Evolutionary conservation across 768 basidiomycete genomes (phyloP), one percentile per base, ranked within the genome.

Genomic region (Dacryopinax primogenitus): DNA sequence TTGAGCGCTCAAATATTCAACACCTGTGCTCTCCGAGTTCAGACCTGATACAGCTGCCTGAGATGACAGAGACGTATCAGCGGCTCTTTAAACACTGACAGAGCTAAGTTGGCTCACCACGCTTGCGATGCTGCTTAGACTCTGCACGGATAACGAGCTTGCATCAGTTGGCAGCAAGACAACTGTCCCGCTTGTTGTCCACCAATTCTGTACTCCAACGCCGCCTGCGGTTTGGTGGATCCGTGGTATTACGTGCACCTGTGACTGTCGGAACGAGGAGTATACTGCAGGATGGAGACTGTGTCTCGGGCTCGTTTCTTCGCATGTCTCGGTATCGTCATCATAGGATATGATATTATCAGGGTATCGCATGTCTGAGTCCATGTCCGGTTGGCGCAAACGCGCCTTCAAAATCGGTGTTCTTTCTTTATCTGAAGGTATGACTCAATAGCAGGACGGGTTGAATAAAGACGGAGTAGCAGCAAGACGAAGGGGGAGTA

Each of bases 141-240:
- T 58, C 18, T 23, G 26, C 9, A 30, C 51, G 51, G 51, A 58
- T 6, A 30, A 58, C 9, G 51, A 13, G 51, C 51, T 58, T 18
- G 11, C 51, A 21, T 58, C 51, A 4, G 51, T 58, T 11, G 51
- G 51, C 26, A 58, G 51, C 26, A 58, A 58, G 51, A 58, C 51
- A 30, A 58, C 51, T 32, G 51, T 28, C 4, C 26, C 51, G 51
- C 51, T 58, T 58, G 51, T 58, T 58, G 51, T 58, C 51, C 51
- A 58, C 51, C 51, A 58, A 30, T 58, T 30, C 30, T 58, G 51
- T 44, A 44, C 41, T 4, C n/a, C n/a, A n/a, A n/a, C n/a, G n/a
- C n/a, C n/a, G n/a, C n/a, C n/a, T n/a, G n/a, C n/a, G n/a, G n/a
- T n/a, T n/a, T n/a, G n/a, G n/a, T n/a, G n/a, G n/a, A n/a, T n/a